These are phyloP conservation scores for Hylodesmum podocarpum DNA, from an alignment of 306 rosid species.

Conservation along the genomic window DNA sequence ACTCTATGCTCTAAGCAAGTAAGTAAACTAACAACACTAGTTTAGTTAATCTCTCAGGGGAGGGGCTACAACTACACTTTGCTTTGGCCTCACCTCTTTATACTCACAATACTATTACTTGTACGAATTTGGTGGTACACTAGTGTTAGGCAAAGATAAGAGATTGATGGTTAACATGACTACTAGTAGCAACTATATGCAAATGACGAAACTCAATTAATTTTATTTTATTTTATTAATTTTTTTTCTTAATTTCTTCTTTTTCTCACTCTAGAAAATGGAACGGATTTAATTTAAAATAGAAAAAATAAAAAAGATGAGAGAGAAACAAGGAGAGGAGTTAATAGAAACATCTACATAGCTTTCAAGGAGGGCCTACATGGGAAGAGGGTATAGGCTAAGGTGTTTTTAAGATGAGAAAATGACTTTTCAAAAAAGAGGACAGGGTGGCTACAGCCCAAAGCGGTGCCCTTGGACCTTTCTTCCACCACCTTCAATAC, in stretches of 20 bases:
- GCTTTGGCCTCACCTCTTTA: slow-evolving; percentile 25
- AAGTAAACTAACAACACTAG: neutral
- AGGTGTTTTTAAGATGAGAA: slow-evolving; percentile 64
- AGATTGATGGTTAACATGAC: slow-evolving; percentile 32
- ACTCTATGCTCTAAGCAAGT: neutral
- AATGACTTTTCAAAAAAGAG: slow-evolving; percentile 60
- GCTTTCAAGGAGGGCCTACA: slow-evolving; percentile 68
- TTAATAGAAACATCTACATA: slow-evolving; percentile 76
- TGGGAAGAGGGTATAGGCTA: slow-evolving; percentile 37
- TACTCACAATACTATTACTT: slow-evolving; percentile 14
- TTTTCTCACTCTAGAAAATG: slow-evolving; percentile 15
- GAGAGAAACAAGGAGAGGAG: slow-evolving; percentile 28
- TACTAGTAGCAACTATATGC: neutral
- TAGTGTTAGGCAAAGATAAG: slow-evolving; percentile 44
- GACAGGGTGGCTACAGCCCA: slow-evolving; percentile 86
- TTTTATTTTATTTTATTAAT: neutral
- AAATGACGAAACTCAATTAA: neutral
- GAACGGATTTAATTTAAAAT: neutral
- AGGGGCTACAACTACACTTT: slow-evolving; percentile 16
- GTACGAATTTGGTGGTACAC: slow-evolving; percentile 30
- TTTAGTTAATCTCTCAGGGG: neutral
- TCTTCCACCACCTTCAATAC: slow-evolving; percentile 40
- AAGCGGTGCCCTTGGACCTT: slow-evolving; percentile 85
- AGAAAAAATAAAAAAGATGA: neutral
- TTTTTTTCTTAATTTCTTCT: neutral